phyloP scores from a whole-genome alignment of 2,329 filamentous ascomycete species.

The Aplosporella prunicola region DNA sequence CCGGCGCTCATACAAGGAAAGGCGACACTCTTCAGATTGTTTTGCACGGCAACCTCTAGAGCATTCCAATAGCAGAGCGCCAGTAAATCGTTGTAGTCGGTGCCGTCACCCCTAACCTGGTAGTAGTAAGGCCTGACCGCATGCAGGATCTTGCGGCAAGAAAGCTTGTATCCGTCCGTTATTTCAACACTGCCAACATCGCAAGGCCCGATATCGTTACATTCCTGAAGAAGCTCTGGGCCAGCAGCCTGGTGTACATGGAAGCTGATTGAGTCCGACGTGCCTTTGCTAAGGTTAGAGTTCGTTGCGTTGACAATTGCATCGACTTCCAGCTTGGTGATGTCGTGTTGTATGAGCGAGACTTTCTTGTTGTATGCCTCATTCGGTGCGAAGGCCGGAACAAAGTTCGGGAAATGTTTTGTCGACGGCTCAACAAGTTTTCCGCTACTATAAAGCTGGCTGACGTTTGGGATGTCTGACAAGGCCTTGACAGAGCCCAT shows the following conservation, averaged over 20 bases:
- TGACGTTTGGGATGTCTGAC: slow-evolving; percentile 20
- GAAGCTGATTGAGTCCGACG: slow-evolving; percentile 5
- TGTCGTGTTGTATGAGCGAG: slow-evolving; percentile 22
- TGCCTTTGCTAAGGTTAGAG: slow-evolving; percentile 11
- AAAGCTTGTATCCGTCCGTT: slow-evolving; percentile 22
- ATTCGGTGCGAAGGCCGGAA: slow-evolving; percentile 22
- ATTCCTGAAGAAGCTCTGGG: slow-evolving; percentile 19
- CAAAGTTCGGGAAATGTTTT: slow-evolving; percentile 14
- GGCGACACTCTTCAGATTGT: slow-evolving; percentile 21
- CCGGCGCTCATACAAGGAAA: slow-evolving; percentile 26
- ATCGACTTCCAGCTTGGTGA: slow-evolving; percentile 25
- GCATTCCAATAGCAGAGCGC: slow-evolving; percentile 23
- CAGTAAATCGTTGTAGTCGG: slow-evolving; percentile 13
- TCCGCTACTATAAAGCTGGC: slow-evolving; percentile 19
- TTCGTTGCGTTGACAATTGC: slow-evolving; percentile 27
- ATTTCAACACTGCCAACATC: slow-evolving; percentile 18
- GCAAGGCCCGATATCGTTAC: slow-evolving; percentile 6
- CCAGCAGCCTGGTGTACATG: slow-evolving; percentile 23
- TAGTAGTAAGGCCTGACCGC: slow-evolving; percentile 20
- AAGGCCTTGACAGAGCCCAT: slow-evolving; percentile 12
- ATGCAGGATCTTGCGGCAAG: slow-evolving; percentile 24
- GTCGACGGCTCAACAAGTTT: slow-evolving; percentile 15
- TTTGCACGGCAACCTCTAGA: slow-evolving; percentile 17
- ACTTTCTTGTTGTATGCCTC: slow-evolving; percentile 23
- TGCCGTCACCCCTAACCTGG: background rate